Conservation (phyloP, 805 yeast species). For the Metschnikowia reukaufii region DNA sequence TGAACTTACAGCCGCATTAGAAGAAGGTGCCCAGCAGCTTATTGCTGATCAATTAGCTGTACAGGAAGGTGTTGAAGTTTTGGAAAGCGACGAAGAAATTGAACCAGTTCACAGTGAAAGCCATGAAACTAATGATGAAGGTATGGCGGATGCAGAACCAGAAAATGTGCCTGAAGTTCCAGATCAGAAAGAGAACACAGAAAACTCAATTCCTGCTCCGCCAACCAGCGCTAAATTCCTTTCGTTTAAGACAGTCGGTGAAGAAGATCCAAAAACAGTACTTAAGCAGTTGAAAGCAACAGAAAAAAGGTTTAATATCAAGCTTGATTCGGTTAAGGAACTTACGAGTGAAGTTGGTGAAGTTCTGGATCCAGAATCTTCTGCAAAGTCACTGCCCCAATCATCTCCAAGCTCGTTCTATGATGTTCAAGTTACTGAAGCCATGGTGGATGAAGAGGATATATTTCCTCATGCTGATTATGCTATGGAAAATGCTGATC, state of each 20-base stretch:
- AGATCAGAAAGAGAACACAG: neutral
- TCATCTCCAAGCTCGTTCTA: neutral
- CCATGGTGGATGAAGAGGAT: neutral
- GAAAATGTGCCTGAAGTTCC: neutral
- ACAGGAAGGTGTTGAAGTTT: neutral
- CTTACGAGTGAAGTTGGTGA: constrained; percentile 13
- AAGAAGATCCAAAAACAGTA: constrained; percentile 12
- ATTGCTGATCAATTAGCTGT: neutral
- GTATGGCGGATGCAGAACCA: too few species aligned
- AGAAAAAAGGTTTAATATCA: constrained; percentile 16
- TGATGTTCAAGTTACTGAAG: constrained; percentile 2
- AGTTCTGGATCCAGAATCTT: constrained; percentile 7
- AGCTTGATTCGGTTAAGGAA: constrained; percentile 16
- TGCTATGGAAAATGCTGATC: neutral
- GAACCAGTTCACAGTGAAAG: too few species aligned
- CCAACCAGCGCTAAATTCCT: constrained; percentile 3
- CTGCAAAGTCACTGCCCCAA: neutral
- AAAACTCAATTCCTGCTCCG: neutral
- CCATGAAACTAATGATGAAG: too few species aligned
- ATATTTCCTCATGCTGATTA: neutral
- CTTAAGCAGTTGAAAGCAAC: constrained; percentile 15
- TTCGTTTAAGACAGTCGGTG: constrained; percentile 13
- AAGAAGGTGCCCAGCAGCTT: neutral
- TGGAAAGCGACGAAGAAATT: too few species aligned
- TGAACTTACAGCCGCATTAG: constrained; percentile 1